Base-by-base conservation (phyloP, 306 rosid species). In the Citrullus mucosospermus region DNA sequence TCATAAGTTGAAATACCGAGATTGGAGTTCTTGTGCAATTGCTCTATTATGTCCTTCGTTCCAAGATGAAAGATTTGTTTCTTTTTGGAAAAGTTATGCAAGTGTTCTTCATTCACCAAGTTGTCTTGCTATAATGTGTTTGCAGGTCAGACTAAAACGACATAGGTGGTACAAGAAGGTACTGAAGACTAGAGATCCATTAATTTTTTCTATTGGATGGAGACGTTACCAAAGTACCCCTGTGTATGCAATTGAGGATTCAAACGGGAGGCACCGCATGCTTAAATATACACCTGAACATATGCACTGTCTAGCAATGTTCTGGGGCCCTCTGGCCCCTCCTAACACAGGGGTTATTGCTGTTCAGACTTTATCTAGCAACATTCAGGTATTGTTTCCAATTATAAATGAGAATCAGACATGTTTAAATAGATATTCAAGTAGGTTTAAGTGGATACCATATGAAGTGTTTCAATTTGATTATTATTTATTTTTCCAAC, bases 321-420 rank as follows among this genome's bases (percentile, higher is more conserved):
- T 95, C 83, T 95, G 96, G 96, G 97, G 99, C 32, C 97, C 99
- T 54, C 96, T 95, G 78, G 96, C 92, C 80, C 97, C 97, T 81
- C 97, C 97, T 46, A 90, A 88, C 76, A 88, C 97, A 44, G 97
- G 97, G 63, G 83, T 95, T 84, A 90, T 95, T 82, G 97, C 97
- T 14, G 79, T 95, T 72, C 97, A 95, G 91, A 89, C 81, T 83
- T 85, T 91, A 79, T 87, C 97, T 11, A 95, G 85, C 84, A 91
- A 48, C 54, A 48, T 85, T 85, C 99, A 91, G 92, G 97, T 95
- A 76, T 78, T 34, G n/a, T 77, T 60, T 60, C 43, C 15, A 13
- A 32, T 78, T 43, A 10, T 10, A 56, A 56, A 22, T 54, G 6
- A 25, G 32, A 6, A 54, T 48, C 54, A 48, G 54, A 48, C 6